Base-by-base conservation (phyloP, 768 basidiomycete species). In the Chalciporus sphaerocephalus region DNA sequence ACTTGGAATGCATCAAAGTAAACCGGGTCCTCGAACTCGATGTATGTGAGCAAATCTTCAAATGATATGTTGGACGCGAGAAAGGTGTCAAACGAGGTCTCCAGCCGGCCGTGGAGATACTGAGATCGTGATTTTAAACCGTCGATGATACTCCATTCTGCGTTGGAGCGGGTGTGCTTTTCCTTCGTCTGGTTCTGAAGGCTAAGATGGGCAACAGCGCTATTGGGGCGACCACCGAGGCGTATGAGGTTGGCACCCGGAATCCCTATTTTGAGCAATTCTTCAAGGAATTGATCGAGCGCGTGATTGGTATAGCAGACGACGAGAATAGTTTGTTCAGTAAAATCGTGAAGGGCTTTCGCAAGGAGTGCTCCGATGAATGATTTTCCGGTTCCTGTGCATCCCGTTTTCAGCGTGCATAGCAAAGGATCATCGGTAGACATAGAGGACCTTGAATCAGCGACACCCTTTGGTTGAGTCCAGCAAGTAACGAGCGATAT, bases 291-390 rank as follows among this genome's bases (percentile, higher is more conserved):
- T 46, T 85, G 79, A 54, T 86, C 85, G 0, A 87, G 70, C 0
- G 85, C 85, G 45, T 87, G 85, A 44, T 87, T 87, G 1, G 83
- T 87, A 46, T 77, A 85, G 53, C 83, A 85, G 20, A 83, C 78
- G 12, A 86, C 78, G 6, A 86, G 73, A n/a, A 86, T 82, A 0
- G 60, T 76, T 30, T 69, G 62, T 0, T 46, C 5, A 0, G 75
- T 75, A 38, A 59, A 53, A 15, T 77, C 73, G 36, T 84, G 74
- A 7, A 85, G 58, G 2, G 72, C 62, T 44, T 84, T 86, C 0
- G 81, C 80, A 1, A 85, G 61, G 1, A 85, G 64, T 1, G 79
- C 76, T 1, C 85, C 84, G 36, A 86, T 78, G 54, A 85, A 85
- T 0, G 82, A 84, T 52, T 86, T 87, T 1, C 85, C 84, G 0